Conservation (phyloP, 2,329 filamentous ascomycete species). For the Mycosphaerella sp. region DNA sequence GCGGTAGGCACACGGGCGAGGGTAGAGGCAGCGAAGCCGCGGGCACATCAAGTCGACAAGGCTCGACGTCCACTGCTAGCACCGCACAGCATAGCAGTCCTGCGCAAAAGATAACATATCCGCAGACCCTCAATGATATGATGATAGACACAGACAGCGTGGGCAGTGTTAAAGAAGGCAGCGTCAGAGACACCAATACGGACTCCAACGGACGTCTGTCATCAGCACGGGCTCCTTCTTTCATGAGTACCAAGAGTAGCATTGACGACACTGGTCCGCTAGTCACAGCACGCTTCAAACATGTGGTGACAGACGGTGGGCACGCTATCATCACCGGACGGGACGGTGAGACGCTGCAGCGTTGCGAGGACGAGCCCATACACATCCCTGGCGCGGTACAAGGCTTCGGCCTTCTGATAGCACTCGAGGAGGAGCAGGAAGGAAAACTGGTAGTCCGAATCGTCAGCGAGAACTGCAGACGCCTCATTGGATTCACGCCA, state of each 20-base stretch:
- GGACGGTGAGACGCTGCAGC: conserved; percentile 63
- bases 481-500: conserved; percentile 70
- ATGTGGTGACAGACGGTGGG: conserved; percentile 67
- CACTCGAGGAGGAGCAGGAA: conserved; percentile 62
- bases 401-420: conserved; percentile 70
- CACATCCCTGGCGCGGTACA: conserved; percentile 79
- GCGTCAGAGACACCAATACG: conserved; percentile 4
- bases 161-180: conserved; percentile 2
- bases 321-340: conserved; percentile 78
- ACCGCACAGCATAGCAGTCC: conserved; percentile 7
- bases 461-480: conserved; percentile 73
- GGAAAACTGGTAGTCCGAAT: conserved; percentile 64
- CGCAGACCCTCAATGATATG: conserved; percentile 21
- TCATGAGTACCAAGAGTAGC: conserved; percentile 34
- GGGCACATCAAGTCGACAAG: conserved; percentile 8
- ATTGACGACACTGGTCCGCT: conserved; percentile 44
- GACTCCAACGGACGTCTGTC: conserved; percentile 22
- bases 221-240: conserved; percentile 30
- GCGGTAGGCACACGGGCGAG: conserved; percentile 11
- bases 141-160: conserved; percentile 20
- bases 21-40: conserved; percentile 7
- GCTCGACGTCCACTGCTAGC: conserved; percentile 16
- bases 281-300: conserved; percentile 69
- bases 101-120: not conserved
- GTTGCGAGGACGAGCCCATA: conserved; percentile 87